Conservation (phyloP, 176 grass and related monocot species). For the Chloris gayana region DNA sequence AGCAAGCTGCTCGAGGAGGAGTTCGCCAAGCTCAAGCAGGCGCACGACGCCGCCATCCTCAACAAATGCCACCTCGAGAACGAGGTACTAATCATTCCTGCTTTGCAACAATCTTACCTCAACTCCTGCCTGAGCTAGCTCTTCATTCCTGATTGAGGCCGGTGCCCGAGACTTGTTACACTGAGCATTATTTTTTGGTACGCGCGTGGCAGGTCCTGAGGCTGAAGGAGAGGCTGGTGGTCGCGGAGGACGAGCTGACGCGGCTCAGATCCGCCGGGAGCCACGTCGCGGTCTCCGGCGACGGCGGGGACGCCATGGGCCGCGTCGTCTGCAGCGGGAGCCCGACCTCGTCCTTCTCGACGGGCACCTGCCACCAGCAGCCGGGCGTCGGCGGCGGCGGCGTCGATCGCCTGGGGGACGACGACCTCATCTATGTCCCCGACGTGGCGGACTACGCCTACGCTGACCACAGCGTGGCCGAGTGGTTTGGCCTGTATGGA, state of each 20-base stretch:
- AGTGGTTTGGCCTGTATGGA: conserved; percentile 57
- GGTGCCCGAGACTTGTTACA: neutral
- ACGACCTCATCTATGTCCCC: conserved; percentile 42
- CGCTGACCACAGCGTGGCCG: conserved; percentile 38
- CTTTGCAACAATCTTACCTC: neutral
- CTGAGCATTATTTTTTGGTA: conserved; percentile 12
- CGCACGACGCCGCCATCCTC: conserved; percentile 67
- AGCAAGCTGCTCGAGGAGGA: conserved; percentile 94
- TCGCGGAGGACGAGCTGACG: conserved; percentile 61
- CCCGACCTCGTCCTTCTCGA: conserved; percentile 84
- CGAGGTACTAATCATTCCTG: conserved; percentile 48
- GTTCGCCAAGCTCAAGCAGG: conserved; percentile 84
- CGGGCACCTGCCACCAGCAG: conserved; percentile 62
- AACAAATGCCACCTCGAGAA: conserved; percentile 98
- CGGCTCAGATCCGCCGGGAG: conserved; percentile 46
- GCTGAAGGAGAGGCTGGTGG: conserved; percentile 62
- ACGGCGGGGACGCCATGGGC: conserved; percentile 27
- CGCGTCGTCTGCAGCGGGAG: conserved; percentile 37
- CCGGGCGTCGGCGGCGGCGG: conserved; percentile 21
- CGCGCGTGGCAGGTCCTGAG: conserved; percentile 59
- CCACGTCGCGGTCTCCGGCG: conserved; percentile 25
- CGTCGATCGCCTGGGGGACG: conserved; percentile 26
- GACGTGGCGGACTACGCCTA: conserved; percentile 46
- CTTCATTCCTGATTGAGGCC: neutral
- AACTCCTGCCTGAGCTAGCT: neutral